phyloP scores from a whole-genome alignment of 192 early-diverging fungal genomes.

The Coemansia sp. region DNA sequence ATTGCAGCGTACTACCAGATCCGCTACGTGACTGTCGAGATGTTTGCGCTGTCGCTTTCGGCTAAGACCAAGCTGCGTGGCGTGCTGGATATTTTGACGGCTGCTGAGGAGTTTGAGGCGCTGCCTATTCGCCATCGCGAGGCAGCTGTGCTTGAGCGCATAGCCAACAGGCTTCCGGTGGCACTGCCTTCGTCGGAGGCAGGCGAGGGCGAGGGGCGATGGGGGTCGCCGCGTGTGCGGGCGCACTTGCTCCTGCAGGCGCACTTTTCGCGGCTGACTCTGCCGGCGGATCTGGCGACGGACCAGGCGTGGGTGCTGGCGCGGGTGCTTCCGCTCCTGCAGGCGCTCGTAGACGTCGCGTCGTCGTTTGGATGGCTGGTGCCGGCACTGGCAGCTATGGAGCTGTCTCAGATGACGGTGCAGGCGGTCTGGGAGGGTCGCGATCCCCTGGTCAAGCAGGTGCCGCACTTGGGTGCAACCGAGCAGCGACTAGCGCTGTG shows the following conservation, averaged over 20 bases:
- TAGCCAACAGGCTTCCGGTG: slow-evolving; percentile 81
- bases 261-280: slow-evolving; percentile 84
- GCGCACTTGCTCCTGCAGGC: slow-evolving; percentile 92
- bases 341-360: slow-evolving; percentile 93
- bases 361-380: slow-evolving; percentile 87
- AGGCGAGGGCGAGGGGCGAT: slow-evolving; percentile 19
- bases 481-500: slow-evolving; percentile 15
- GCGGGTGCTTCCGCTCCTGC: slow-evolving; percentile 77
- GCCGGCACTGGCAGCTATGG: slow-evolving; percentile 91
- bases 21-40: slow-evolving; percentile 89
- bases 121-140: slow-evolving; percentile 95
- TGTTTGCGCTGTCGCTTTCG: slow-evolving; percentile 85
- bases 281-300: slow-evolving; percentile 90
- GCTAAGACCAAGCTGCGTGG: slow-evolving; percentile 84
- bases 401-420: slow-evolving; percentile 94
- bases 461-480: slow-evolving; percentile 85
- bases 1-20: slow-evolving; percentile 98
- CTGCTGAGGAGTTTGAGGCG: slow-evolving; percentile 88
- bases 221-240: slow-evolving; percentile 88
- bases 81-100: slow-evolving; percentile 89
- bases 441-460: slow-evolving; percentile 79
- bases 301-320: slow-evolving; percentile 73
- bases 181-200: slow-evolving; percentile 7
- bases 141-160: slow-evolving; percentile 67
- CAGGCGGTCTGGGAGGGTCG: slow-evolving; percentile 97